phyloP scores from a whole-genome alignment of 148 eudicot species.

The Camellia japonica region DNA sequence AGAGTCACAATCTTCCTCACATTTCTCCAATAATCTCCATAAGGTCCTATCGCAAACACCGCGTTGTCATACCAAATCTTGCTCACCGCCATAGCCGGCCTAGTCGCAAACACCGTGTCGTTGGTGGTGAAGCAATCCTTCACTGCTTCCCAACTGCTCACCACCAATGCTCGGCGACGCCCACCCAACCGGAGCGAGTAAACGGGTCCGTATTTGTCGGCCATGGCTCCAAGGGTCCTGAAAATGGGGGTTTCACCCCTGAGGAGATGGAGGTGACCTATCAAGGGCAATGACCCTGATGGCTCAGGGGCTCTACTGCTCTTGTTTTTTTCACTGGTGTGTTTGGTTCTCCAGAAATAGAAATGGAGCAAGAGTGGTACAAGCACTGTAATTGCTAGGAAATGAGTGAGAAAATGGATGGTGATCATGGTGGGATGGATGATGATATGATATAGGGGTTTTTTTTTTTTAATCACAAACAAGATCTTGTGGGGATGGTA shows the following conservation, averaged over 20 bases:
- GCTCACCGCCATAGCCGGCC: too few species aligned
- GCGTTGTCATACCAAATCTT: too few species aligned
- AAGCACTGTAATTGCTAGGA: background rate
- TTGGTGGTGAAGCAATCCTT: constrained; percentile 30
- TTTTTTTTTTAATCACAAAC: too few species aligned
- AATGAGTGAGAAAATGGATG: constrained; percentile 10
- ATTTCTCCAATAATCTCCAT: too few species aligned
- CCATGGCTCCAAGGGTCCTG: constrained; percentile 19
- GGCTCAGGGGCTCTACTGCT: constrained; percentile 19
- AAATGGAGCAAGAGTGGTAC: constrained; percentile 1
- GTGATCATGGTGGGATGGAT: background rate
- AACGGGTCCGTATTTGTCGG: constrained; percentile 23
- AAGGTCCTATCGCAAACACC: too few species aligned
- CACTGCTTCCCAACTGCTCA: constrained; percentile 18
- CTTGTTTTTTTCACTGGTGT: background rate
- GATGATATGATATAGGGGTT: background rate
- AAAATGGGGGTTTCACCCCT: background rate
- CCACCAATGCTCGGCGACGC: constrained; percentile 8
- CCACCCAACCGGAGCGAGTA: constrained; percentile 21
- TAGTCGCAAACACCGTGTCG: constrained; percentile 15
- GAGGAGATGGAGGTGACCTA: constrained; percentile 25
- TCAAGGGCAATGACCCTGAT: constrained; percentile 24
- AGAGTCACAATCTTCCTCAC: background rate
- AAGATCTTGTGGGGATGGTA: too few species aligned
- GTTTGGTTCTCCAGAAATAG: background rate